A percentile compares a stretch with the other conserved stretches of the same genome.
phyloP scores from a whole-genome alignment of 2,329 filamentous ascomycete genomes.

The Dactylonectria estremocensis region DNA sequence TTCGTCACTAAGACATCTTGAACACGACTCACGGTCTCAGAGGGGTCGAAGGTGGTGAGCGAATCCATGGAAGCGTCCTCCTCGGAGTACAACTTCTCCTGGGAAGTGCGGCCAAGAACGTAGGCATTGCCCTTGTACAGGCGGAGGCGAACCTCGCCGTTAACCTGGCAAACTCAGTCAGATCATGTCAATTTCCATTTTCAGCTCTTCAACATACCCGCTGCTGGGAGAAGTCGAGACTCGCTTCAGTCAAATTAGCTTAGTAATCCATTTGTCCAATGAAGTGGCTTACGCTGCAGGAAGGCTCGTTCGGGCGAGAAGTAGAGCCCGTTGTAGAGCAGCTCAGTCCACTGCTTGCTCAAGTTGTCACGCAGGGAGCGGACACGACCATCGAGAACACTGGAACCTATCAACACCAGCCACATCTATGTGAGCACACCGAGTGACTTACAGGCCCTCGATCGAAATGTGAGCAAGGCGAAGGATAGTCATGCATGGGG shows the following conservation, averaged over 20 bases:
- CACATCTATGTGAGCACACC: neutral
- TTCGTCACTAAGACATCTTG: neutral
- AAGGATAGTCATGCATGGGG: too few species aligned
- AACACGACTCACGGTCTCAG: constrained; percentile 16
- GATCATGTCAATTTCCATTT: neutral
- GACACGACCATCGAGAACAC: constrained; percentile 16
- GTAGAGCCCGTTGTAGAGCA: constrained; percentile 20
- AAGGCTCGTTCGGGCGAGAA: constrained; percentile 6
- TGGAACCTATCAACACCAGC: neutral
- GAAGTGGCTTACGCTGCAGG: constrained; percentile 10
- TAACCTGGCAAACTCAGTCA: constrained; percentile 6
- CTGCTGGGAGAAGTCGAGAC: constrained; percentile 12
- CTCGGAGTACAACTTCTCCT: constrained; percentile 20
- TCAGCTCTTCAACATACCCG: constrained; percentile 4
- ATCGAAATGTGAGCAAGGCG: too few species aligned
- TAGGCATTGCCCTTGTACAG: constrained; percentile 19
- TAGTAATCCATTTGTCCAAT: neutral
- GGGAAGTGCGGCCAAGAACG: constrained; percentile 11
- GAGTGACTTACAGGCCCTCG: constrained; percentile 7
- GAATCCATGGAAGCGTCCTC: constrained; percentile 24
- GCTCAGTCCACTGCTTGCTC: constrained; percentile 20
- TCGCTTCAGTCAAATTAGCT: constrained; percentile 2
- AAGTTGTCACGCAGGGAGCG: constrained; percentile 13
- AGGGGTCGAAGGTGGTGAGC: constrained; percentile 18
- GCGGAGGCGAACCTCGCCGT: constrained; percentile 2